Conservation (phyloP, 768 basidiomycete species). For the Mycena chlorophos region DNA sequence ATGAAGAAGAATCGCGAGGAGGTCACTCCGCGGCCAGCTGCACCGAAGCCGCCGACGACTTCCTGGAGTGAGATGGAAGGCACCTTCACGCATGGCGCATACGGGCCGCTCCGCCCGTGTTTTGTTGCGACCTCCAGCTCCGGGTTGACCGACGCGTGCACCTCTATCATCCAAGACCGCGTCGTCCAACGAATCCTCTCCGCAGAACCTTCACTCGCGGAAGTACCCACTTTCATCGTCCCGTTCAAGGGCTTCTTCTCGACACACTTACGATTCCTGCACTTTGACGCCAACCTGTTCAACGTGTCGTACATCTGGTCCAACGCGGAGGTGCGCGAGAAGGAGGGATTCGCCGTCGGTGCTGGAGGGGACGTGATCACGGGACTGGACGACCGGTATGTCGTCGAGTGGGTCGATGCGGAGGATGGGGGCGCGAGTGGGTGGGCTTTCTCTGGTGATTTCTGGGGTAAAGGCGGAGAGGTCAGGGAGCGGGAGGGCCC, state of each 20-base stretch:
- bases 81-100: constrained; percentile 37
- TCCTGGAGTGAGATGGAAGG: constrained; percentile 27
- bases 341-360: constrained; percentile 25
- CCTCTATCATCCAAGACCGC: constrained; percentile 24
- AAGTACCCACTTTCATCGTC: constrained; percentile 34
- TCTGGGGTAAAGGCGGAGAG: constrained; percentile 7
- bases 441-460: background rate
- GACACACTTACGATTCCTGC: constrained; percentile 38
- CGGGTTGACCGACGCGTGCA: constrained; percentile 20
- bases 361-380: constrained; percentile 20
- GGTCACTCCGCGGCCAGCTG: constrained; percentile 27
- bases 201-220: background rate
- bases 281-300: constrained; percentile 41
- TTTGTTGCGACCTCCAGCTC: constrained; percentile 23
- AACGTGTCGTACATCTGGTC: constrained; percentile 41
- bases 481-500: background rate
- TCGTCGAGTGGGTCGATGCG: constrained; percentile 8
- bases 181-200: constrained; percentile 33
- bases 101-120: constrained; percentile 38
- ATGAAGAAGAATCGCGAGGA: constrained; percentile 22
- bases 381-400: constrained; percentile 7
- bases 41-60: constrained; percentile 24
- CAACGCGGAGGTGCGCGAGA: constrained; percentile 31
- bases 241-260: constrained; percentile 37
- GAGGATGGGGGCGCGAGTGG: background rate